Conservation (phyloP, 352 stramenopile genomes). For the Phytopythium mirpurense region DNA sequence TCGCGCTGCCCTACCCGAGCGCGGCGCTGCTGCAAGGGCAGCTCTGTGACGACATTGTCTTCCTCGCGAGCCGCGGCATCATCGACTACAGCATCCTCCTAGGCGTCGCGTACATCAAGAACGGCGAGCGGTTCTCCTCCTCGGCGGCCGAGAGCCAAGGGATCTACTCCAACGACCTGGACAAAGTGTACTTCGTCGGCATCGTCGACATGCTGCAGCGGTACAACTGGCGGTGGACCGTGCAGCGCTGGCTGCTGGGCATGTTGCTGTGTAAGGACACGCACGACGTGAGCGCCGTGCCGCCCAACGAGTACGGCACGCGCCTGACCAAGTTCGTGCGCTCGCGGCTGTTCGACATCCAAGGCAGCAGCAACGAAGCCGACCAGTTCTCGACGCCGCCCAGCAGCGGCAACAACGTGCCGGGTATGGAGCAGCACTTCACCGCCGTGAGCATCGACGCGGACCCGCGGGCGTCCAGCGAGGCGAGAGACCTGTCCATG, state of each 20-base stretch:
- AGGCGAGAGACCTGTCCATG: constrained; percentile 39
- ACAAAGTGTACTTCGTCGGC: constrained; percentile 71
- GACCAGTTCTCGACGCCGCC: constrained; percentile 13
- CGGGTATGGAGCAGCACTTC: constrained; percentile 13
- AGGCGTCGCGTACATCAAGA: constrained; percentile 49
- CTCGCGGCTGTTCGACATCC: constrained; percentile 62
- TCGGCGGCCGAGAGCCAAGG: constrained; percentile 21
- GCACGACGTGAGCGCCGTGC: constrained; percentile 77
- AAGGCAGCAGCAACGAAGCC: constrained; percentile 15
- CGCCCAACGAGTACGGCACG: constrained; percentile 58
- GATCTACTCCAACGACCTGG: constrained; percentile 40
- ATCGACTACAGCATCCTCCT: constrained; percentile 85
- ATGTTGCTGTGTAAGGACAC: constrained; percentile 75
- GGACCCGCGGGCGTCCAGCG: constrained; percentile 14
- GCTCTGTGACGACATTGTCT: constrained; percentile 77
- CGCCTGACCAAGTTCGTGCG: constrained; percentile 72
- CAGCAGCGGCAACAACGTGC: constrained; percentile 11
- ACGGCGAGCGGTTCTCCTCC: constrained; percentile 18
- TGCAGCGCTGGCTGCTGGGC: constrained; percentile 74
- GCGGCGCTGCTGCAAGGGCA: constrained; percentile 49
- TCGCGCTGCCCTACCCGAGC: constrained; percentile 41
- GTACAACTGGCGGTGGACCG: constrained; percentile 83
- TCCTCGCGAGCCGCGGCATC: constrained; percentile 75
- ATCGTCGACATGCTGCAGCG: constrained; percentile 83
- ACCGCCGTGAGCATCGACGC: constrained; percentile 13